Percentiles rank a stretch among this genome's conserved stretches.
These are phyloP conservation scores for Tritrichomonas foetus DNA, from an alignment of 208 protist species.

Conservation along the genomic window DNA sequence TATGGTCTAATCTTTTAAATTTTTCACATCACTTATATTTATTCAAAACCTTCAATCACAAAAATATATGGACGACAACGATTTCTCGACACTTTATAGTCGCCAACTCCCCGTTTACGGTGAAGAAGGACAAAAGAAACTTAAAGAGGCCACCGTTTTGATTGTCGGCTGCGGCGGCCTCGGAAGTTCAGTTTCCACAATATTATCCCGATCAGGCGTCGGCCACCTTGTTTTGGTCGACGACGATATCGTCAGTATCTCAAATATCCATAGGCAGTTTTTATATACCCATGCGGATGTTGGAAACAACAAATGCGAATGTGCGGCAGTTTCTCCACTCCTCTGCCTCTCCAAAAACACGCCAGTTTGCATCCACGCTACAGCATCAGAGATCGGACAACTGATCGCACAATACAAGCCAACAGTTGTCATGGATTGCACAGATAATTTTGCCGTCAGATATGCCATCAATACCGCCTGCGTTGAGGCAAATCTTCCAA, in stretches of 20 bases:
- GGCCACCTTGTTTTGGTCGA: conserved; percentile 21
- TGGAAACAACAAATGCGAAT: not conserved
- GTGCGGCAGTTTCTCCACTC: not conserved
- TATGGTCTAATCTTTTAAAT: too few relatives aligned
- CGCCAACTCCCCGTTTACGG: not conserved
- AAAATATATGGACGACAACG: too few relatives aligned
- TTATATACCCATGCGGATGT: not conserved
- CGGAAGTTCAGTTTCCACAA: not conserved
- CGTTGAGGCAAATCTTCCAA: not conserved
- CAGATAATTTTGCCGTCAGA: conserved; percentile 20
- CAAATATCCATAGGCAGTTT: conserved; percentile 9
- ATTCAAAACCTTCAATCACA: too few relatives aligned
- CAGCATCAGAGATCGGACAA: not conserved
- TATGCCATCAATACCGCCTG: not conserved
- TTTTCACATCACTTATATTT: too few relatives aligned
- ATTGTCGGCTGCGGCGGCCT: conserved; percentile 16
- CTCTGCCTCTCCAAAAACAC: not conserved
- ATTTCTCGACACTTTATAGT: not conserved
- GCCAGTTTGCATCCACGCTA: not conserved
- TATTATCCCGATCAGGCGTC: conserved; percentile 9
- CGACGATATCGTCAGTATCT: not conserved
- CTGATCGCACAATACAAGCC: not conserved
- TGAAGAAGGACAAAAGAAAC: not conserved
- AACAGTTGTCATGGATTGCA: conserved; percentile 24
- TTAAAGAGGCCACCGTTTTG: not conserved